Evolutionary conservation across 1,284 basidiomycete species (phyloP).

Genomic region (Melampsora larici-populina): DNA sequence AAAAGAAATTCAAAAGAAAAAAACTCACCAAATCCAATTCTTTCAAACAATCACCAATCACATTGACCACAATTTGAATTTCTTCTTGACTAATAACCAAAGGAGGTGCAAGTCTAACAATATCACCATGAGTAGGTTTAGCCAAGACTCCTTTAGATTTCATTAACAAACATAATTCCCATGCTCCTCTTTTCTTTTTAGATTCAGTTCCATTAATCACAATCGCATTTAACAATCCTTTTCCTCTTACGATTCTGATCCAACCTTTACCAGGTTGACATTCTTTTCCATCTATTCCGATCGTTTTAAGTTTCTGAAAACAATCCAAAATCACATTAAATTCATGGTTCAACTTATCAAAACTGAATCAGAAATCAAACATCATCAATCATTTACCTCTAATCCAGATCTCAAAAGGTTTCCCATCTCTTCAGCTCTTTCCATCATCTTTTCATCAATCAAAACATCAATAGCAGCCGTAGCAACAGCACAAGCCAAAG

Average conservation of each 20-base stretch:
- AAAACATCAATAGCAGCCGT: constrained; percentile 85
- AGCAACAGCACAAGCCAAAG: constrained; percentile 89
- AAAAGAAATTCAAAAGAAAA: no score
- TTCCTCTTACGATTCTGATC: constrained; percentile 66
- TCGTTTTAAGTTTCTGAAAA: constrained; percentile 25
- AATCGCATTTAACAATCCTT: constrained; percentile 86
- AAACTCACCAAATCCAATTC: constrained; percentile 74
- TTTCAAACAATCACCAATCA: constrained; percentile 71
- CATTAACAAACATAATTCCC: constrained; percentile 90
- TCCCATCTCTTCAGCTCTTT: constrained; percentile 74
- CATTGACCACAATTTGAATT: constrained; percentile 67
- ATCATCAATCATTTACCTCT: neutral
- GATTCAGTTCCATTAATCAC: constrained; percentile 84
- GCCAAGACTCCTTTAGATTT: constrained; percentile 86
- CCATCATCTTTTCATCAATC: constrained; percentile 75
- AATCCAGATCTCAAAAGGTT: constrained; percentile 61
- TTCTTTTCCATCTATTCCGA: constrained; percentile 5
- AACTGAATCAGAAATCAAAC: no score
- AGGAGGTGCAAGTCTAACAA: constrained; percentile 92
- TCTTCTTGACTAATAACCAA: constrained; percentile 86
- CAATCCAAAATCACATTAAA: no score
- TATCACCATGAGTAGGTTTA: constrained; percentile 94
- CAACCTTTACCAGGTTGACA: constrained; percentile 16
- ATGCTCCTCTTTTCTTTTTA: constrained; percentile 74
- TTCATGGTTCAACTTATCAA: no score